Base-by-base conservation (phyloP, 2,329 filamentous ascomycete species). In the Ophiostoma populinum region DNA sequence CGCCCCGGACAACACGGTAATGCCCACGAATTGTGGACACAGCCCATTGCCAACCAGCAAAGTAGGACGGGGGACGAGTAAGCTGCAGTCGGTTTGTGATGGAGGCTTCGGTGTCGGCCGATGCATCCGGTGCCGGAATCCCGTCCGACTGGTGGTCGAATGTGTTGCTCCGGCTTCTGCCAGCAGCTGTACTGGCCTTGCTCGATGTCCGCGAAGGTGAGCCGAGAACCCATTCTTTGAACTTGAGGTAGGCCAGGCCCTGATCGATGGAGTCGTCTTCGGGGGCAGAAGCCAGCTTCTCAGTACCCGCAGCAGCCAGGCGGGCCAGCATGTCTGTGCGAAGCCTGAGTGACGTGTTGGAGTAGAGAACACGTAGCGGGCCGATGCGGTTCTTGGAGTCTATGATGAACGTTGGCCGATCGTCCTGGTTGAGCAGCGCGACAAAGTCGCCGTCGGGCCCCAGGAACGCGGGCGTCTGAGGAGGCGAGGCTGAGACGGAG, bases 381-480 rank as follows among this genome's bases (percentile, higher is more conserved):
- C 64, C 63, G 1, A 63, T 57, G 31, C 60, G 62, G 44, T 61
- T 62, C 44, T 74, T 75, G n/a, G 56, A 55, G 46, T 87, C 80
- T 22, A 87, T 61, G 27, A 87, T 65, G 46, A 87, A 82, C 0
- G 77, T 80, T 3, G 80, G 81, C 31, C 81, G 62, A 33, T 77
- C 70, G 49, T 90, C 81, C 44, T 79, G 69, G 48, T 87, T 80
- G 26, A 90, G 54, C 25, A 87, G 57, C 51, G 87, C 81, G 15
- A 76, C 55, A 8, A 82, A 64, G 17, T 77, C 75, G 34, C 85
- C 61, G 18, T 67, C 66, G 27, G 69, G 68, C 5, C 86, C 59
- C 34, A 71, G 56, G 34, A 71, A 63, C 29, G 70, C 43, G 59
- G 58, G 52, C n/a, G n/a, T n/a, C n/a, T n/a, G n/a, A n/a, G n/a